These are phyloP conservation scores for Dryas drummondii DNA, from an alignment of 306 rosid species.

Conservation along the genomic window DNA sequence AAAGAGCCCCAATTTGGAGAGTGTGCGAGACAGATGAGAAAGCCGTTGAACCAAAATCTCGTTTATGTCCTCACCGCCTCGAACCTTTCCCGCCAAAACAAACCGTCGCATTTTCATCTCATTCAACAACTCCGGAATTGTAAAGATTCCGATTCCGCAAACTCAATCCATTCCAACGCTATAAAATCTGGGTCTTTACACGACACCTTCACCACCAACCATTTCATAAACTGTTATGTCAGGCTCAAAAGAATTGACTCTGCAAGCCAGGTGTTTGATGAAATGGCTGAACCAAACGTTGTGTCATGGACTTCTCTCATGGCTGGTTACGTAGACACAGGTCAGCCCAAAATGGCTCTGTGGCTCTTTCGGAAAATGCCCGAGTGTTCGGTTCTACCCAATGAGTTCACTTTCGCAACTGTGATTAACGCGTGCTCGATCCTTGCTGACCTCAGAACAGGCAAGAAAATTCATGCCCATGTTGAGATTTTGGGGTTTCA, in stretches of 20 bases:
- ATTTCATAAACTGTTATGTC: constrained; percentile 55
- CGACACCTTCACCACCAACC: constrained; percentile 55
- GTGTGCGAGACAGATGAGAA: constrained; percentile 22
- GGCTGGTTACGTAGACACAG: constrained; percentile 48
- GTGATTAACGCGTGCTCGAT: constrained; percentile 66
- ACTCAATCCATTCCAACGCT: constrained; percentile 42
- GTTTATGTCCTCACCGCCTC: constrained; percentile 28
- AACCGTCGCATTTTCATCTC: constrained; percentile 33
- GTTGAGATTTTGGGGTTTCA: constrained; percentile 51
- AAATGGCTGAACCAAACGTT: constrained; percentile 57
- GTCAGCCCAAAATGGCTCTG: constrained; percentile 46
- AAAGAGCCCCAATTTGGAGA: not conserved
- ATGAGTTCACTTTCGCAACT: constrained; percentile 69
- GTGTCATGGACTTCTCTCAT: constrained; percentile 85
- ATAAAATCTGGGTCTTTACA: constrained; percentile 48
- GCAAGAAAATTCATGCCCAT: constrained; percentile 54
- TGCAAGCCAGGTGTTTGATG: constrained; percentile 65
- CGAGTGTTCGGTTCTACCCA: constrained; percentile 46
- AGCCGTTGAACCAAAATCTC: constrained; percentile 18
- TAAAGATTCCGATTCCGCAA: constrained; percentile 39
- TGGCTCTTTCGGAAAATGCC: constrained; percentile 47
- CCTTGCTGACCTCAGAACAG: constrained; percentile 46
- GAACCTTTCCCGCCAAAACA: constrained; percentile 36
- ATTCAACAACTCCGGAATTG: constrained; percentile 48
- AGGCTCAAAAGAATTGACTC: constrained; percentile 36